Evolutionary conservation across 2,329 filamentous ascomycete genomes (phyloP).

Genomic region (Aureobasidium sp.): DNA sequence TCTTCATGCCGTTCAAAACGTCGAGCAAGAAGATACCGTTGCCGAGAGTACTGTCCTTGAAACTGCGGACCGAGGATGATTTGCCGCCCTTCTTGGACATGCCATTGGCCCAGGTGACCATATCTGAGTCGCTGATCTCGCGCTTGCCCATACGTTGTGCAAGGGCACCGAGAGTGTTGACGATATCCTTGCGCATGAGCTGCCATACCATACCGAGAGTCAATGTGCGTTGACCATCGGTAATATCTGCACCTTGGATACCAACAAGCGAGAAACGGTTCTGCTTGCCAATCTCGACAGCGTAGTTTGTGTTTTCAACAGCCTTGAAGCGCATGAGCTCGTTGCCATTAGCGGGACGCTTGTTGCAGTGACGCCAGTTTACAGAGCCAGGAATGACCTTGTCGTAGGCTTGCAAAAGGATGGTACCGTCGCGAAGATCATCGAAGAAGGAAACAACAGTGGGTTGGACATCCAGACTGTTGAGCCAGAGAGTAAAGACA

Average conservation of each 20-base stretch:
- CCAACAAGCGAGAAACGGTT: conserved; percentile 96
- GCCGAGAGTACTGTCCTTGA: conserved; percentile 90
- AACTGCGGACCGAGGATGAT: conserved; percentile 83
- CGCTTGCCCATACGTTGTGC: conserved; percentile 94
- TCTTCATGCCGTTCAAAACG: conserved; percentile 98
- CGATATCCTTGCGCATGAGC: conserved; percentile 97
- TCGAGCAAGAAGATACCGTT: conserved; percentile 93
- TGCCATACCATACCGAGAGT: conserved; percentile 98
- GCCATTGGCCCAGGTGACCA: conserved; percentile 98
- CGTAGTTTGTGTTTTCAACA: conserved; percentile 99
- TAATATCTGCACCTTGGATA: conserved; percentile 98
- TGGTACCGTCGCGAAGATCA: conserved; percentile 87
- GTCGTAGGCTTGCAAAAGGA: conserved; percentile 96
- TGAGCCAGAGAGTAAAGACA: conserved; percentile 98
- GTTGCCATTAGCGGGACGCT: conserved; percentile 76
- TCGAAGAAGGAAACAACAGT: conserved; percentile 98
- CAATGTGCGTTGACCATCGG: conserved; percentile 93
- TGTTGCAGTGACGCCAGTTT: conserved; percentile 97
- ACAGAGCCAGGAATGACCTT: conserved; percentile 97
- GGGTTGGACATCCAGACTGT: conserved; percentile 95
- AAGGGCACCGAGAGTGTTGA: conserved; percentile 84
- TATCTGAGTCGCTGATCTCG: conserved; percentile 94
- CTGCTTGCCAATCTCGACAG: conserved; percentile 95
- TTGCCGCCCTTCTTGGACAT: conserved; percentile 88
- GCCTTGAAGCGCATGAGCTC: conserved; percentile 97